Evolutionary conservation across 495 filamentous ascomycete species (phyloP).

Genomic region (Penicillium psychrofluorescens): DNA sequence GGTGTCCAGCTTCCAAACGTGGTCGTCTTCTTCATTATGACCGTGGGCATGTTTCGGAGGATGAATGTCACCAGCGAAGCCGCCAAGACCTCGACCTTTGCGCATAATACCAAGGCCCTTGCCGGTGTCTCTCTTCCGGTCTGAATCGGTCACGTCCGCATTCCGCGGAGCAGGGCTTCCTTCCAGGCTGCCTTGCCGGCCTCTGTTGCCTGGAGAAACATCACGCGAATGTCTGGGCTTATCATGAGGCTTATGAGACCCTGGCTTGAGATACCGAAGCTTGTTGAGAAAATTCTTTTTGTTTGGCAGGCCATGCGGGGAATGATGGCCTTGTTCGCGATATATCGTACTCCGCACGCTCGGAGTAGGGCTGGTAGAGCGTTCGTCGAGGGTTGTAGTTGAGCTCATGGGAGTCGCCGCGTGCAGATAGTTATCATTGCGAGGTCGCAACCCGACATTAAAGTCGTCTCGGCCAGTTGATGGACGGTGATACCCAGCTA

Average conservation of each 20-base stretch:
- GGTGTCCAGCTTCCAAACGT: constrained; percentile 69
- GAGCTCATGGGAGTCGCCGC: constrained; percentile 41
- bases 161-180: constrained; percentile 15
- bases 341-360: constrained; percentile 53
- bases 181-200: constrained; percentile 38
- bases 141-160: constrained; percentile 28
- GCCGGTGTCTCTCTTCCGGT: constrained; percentile 36
- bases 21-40: constrained; percentile 17
- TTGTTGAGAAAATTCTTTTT: constrained; percentile 64
- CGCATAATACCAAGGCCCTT: constrained; percentile 32
- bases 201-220: constrained; percentile 35
- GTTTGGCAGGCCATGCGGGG: constrained; percentile 47
- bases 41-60: constrained; percentile 21
- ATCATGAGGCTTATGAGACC: constrained; percentile 17
- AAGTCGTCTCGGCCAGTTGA: constrained; percentile 65
- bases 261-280: constrained; percentile 39
- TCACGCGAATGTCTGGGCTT: constrained; percentile 30
- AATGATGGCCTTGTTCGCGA: constrained; percentile 47
- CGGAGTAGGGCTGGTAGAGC: constrained; percentile 70
- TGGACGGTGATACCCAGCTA: constrained; percentile 37
- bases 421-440: constrained; percentile 35
- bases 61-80: constrained; percentile 30
- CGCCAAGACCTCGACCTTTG: constrained; percentile 50
- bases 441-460: constrained; percentile 41
- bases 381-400: constrained; percentile 37